Evolutionary conservation across 2,329 filamentous ascomycete genomes (phyloP), one percentile per base, ranked within the genome.

Genomic region (Diplodia intermedia): DNA sequence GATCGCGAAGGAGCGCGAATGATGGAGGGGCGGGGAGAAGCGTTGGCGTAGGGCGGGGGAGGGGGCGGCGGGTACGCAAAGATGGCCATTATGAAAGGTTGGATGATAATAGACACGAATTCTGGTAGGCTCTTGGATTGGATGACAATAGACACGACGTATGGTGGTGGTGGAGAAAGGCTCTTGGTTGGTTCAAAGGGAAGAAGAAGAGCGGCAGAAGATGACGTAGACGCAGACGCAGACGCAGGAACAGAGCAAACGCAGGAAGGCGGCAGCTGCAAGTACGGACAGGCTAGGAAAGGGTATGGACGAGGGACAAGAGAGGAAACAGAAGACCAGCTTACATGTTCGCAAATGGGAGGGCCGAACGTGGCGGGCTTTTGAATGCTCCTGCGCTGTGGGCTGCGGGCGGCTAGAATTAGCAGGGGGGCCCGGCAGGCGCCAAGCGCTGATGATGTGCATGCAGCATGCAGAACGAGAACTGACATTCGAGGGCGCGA

Each of bases 261-360:
- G n/a, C 38, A 66, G 68, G 69, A 62, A 68, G 18, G 47, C 67
- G 18, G 47, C 67, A 18, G 53, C 62, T 50, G 33, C 36, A 62
- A 60, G 47, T 18, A 53, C 9, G n/a, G 67, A 38, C 15, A 68
- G 56, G 4, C 14, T 68, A 47, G 49, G 40, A 55, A 54, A 26
- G 9, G 36, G 49, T 5, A 26, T 50, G 40, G 38, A 54, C 26
- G 31, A 47, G 50, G 36, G 40, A 49, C 40, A n/a, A 50, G 57
- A 65, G 61, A 69, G 56, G 53, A 53, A 66, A 67, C 56, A 33
- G 72, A 74, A 75, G 74, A 71, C 73, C 71, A 71, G 72, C 77
- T 78, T 78, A 79, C 77, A 79, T 79, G 57, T 54, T 72, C 47
- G 56, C 67, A 67, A 65, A 36, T 50, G 66, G 23, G 36, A 56